Conservation (phyloP, 148 eudicot genomes). For the Diospyros kaki region DNA sequence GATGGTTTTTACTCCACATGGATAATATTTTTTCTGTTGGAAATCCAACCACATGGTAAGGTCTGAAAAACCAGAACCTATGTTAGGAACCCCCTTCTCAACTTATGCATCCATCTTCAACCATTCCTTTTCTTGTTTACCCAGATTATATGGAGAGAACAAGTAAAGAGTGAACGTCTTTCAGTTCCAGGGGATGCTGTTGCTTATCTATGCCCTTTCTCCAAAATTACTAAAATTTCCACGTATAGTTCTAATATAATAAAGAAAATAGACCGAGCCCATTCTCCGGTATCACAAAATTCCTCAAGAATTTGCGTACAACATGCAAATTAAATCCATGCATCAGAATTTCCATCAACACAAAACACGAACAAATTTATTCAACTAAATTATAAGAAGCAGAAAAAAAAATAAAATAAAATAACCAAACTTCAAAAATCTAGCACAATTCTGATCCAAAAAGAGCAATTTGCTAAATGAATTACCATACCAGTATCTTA, state of each 20-base stretch:
- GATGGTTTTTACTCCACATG: not conserved
- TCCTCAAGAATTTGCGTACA: not conserved
- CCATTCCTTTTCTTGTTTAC: not conserved
- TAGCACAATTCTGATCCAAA: not conserved
- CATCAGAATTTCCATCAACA: not conserved
- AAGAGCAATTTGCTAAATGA: not conserved
- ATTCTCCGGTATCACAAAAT: not conserved
- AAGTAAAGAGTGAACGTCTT: not conserved
- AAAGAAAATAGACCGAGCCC: not conserved
- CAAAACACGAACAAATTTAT: slow-evolving; percentile 1
- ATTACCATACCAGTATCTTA: slow-evolving; percentile 62
- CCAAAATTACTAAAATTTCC: slow-evolving; percentile 2
- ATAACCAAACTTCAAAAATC: not conserved
- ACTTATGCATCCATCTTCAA: not conserved
- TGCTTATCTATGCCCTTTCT: not conserved
- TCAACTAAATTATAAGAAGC: not conserved
- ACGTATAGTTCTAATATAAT: not conserved
- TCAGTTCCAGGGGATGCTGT: not conserved
- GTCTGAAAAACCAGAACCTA: not conserved
- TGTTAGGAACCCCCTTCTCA: not conserved
- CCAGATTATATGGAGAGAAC: not conserved
- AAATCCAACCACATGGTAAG: not conserved
- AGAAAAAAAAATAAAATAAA: not conserved
- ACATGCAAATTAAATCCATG: not conserved
- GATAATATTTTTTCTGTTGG: not conserved